These are phyloP conservation scores for Arabis hirsuta DNA, from an alignment of 345 rosid species.

Conservation along the genomic window DNA sequence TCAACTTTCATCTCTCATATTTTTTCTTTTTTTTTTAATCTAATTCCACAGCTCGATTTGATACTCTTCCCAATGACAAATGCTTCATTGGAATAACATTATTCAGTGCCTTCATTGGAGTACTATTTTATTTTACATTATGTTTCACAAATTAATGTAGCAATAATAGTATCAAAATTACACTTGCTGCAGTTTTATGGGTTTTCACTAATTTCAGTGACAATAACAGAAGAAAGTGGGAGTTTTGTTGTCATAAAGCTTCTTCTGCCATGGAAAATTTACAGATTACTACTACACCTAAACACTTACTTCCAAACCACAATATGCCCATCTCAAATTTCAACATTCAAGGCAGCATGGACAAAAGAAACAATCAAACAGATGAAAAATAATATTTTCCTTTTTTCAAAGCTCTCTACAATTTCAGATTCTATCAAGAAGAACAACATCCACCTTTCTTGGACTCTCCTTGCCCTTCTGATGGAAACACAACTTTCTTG, in stretches of 20 bases:
- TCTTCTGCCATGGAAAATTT: conserved; percentile 39
- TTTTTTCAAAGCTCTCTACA: conserved; percentile 33
- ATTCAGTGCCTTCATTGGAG: not conserved
- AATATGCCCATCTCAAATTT: conserved; percentile 20
- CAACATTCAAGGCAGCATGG: conserved; percentile 35
- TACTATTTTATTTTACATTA: not conserved
- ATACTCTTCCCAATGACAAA: conserved; percentile 40
- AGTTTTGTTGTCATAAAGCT: conserved; percentile 30
- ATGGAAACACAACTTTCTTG: conserved; percentile 70
- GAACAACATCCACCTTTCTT: conserved; percentile 72
- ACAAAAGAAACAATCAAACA: conserved; percentile 37
- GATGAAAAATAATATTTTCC: conserved; percentile 17
- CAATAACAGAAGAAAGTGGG: conserved; percentile 11
- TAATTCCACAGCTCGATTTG: conserved; percentile 30
- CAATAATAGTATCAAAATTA: not conserved
- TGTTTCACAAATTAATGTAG: not conserved
- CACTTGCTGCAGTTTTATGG: not conserved
- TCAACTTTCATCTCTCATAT: conserved; percentile 15
- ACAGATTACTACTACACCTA: conserved; percentile 44
- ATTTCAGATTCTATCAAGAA: conserved; percentile 40
- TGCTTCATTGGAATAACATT: conserved; percentile 28
- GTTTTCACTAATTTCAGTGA: not conserved
- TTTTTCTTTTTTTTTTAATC: not conserved
- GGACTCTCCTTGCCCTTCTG: conserved; percentile 41
- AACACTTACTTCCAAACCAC: conserved; percentile 42